Conservation (phyloP, 345 rosid genomes). For the Eucalyptus leucophloia region DNA sequence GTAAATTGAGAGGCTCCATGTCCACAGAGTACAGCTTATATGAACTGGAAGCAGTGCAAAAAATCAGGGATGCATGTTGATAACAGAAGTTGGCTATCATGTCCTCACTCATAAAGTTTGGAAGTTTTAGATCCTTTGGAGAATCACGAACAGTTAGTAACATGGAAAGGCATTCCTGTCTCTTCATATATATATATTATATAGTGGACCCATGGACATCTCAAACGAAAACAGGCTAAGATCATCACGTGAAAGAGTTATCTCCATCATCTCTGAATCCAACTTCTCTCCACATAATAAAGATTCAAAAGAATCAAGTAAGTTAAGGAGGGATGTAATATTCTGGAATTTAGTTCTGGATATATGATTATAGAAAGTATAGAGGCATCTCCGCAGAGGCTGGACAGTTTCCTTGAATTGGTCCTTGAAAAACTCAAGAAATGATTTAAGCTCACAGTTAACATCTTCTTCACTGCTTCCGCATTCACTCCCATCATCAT, state of each 20-base stretch:
- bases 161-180: constrained; percentile 8
- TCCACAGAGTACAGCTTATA: constrained; percentile 3
- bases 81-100: constrained; percentile 16
- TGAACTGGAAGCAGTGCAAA: constrained; percentile 32
- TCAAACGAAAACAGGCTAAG: neutral
- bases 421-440: constrained; percentile 7
- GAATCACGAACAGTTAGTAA: neutral
- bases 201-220: neutral
- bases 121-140: constrained; percentile 5
- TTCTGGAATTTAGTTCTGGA: constrained; percentile 1
- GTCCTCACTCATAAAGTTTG: neutral
- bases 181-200: neutral
- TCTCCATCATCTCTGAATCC: constrained; percentile 5
- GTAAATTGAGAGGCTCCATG: constrained; percentile 11
- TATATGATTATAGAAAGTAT: constrained; percentile 9
- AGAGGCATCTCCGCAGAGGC: constrained; percentile 7
- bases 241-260: neutral
- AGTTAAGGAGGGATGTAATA: neutral
- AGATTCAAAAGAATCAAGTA: constrained; percentile 6
- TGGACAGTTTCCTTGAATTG: neutral
- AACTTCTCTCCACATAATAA: neutral
- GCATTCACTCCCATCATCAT: neutral
- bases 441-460: neutral
- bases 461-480: neutral
- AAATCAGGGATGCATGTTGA: constrained; percentile 9